phyloP scores from a whole-genome alignment of 805 yeast species.

The Suhomyces sp. region DNA sequence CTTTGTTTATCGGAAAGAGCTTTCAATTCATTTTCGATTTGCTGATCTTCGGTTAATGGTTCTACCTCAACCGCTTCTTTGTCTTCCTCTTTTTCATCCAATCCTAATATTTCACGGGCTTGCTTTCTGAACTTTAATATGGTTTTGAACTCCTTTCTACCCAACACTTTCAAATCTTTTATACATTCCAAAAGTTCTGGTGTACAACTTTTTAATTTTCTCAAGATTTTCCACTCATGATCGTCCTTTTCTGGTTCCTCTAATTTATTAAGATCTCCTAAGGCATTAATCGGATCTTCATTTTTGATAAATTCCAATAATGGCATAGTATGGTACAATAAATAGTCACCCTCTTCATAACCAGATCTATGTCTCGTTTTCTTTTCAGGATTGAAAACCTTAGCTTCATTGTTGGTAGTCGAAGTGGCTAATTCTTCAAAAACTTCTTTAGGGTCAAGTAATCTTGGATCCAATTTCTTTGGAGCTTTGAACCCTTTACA shows the following conservation, averaged over 20 bases:
- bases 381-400: slow-evolving; percentile 91
- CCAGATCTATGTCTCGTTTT: slow-evolving; percentile 91
- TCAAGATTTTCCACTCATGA: slow-evolving; percentile 69
- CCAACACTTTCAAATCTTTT: slow-evolving; percentile 89
- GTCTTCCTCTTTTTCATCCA: slow-evolving; percentile 57
- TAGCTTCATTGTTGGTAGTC: slow-evolving; percentile 77
- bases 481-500: slow-evolving; percentile 97
- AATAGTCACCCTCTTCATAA: slow-evolving; percentile 90
- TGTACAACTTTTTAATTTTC: slow-evolving; percentile 73
- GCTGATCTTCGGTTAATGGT: slow-evolving; percentile 81
- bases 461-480: slow-evolving; percentile 86
- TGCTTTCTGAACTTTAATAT: slow-evolving; percentile 85
- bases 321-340: slow-evolving; percentile 65
- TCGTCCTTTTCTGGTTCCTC: slow-evolving; percentile 53
- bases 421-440: slow-evolving; percentile 81
- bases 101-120: slow-evolving; percentile 73
- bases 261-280: slow-evolving; percentile 72
- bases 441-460: slow-evolving; percentile 88
- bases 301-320: slow-evolving; percentile 77
- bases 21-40: slow-evolving; percentile 79
- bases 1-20: slow-evolving; percentile 70
- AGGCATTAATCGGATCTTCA: slow-evolving; percentile 77
- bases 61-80: slow-evolving; percentile 57
- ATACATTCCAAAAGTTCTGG: slow-evolving; percentile 77
- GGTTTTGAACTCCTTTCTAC: slow-evolving; percentile 87